phyloP scores from a whole-genome alignment of 176 grass and related monocot species.

The Paspalum notatum region DNA sequence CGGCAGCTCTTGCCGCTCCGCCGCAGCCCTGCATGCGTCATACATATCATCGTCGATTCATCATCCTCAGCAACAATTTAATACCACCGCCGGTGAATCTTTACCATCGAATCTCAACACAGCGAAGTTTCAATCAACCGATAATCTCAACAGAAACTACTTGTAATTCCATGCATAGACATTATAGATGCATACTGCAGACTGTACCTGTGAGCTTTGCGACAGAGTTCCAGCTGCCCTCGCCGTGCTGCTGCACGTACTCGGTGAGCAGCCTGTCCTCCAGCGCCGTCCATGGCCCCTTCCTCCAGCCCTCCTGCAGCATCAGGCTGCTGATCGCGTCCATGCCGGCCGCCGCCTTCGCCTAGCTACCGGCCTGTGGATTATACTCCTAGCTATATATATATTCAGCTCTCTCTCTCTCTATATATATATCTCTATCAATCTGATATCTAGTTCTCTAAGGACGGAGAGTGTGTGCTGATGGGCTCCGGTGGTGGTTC shows the following conservation, averaged over 20 bases:
- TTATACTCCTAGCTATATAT: no score
- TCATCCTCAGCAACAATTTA: background rate
- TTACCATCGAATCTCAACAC: background rate
- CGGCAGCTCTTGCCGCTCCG: constrained; percentile 95
- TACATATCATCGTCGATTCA: background rate
- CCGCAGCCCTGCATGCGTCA: constrained; percentile 48
- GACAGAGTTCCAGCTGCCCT: constrained; percentile 96
- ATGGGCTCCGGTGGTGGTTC: constrained; percentile 34
- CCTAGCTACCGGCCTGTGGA: background rate
- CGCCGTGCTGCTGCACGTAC: constrained; percentile 89
- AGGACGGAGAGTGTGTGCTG: background rate
- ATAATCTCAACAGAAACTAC: background rate
- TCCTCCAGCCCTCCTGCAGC: constrained; percentile 66
- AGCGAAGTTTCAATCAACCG: background rate
- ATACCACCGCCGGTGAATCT: background rate
- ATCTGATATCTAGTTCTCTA: no score
- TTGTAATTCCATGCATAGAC: background rate
- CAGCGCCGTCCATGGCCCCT: constrained; percentile 85
- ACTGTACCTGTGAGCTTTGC: constrained; percentile 73
- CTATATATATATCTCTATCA: no score
- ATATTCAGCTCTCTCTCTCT: no score
- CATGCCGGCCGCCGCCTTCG: constrained; percentile 10
- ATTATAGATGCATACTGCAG: no score
- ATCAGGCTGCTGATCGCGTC: constrained; percentile 47
- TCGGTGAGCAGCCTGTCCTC: constrained; percentile 84